A percentile compares a stretch with the other conserved stretches of the same genome.
These are phyloP conservation scores for Leucogyrophana mollusca DNA, from an alignment of 768 basidiomycete species.

Conservation along the genomic window DNA sequence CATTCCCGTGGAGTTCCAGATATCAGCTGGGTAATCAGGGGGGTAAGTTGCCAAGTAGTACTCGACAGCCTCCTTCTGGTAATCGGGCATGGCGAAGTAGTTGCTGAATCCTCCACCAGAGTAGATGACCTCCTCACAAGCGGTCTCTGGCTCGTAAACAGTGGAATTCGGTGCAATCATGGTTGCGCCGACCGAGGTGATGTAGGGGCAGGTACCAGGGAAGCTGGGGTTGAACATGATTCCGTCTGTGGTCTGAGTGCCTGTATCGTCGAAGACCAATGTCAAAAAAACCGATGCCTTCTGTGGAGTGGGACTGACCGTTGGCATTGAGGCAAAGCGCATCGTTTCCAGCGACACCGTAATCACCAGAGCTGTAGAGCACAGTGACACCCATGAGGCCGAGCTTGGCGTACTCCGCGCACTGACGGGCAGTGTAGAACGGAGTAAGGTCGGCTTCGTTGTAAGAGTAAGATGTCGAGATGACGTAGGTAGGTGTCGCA, in stretches of 20 bases:
- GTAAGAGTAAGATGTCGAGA: slow-evolving; percentile 40
- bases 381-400: slow-evolving; percentile 41
- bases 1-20: slow-evolving; percentile 33
- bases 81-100: slow-evolving; percentile 35
- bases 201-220: slow-evolving; percentile 43
- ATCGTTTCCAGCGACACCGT: slow-evolving; percentile 38
- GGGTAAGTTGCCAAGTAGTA: slow-evolving; percentile 29
- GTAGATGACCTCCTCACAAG: slow-evolving; percentile 35
- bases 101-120: slow-evolving; percentile 43
- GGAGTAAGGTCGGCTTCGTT: slow-evolving; percentile 35
- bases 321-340: slow-evolving; percentile 29
- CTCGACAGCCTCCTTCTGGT: slow-evolving; percentile 29
- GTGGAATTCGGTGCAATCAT: slow-evolving; percentile 32
- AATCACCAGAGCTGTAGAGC: slow-evolving; percentile 44
- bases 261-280: slow-evolving; percentile 14
- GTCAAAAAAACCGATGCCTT: neutral
- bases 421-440: slow-evolving; percentile 39
- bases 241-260: slow-evolving; percentile 19
- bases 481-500: slow-evolving; percentile 31
- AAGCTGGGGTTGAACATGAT: slow-evolving; percentile 40
- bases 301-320: slow-evolving; percentile 14
- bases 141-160: slow-evolving; percentile 35
- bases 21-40: slow-evolving; percentile 29
- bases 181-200: slow-evolving; percentile 37
- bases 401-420: slow-evolving; percentile 45